Conservation (phyloP, 805 yeast species). For the Clavispora vitiphila region DNA sequence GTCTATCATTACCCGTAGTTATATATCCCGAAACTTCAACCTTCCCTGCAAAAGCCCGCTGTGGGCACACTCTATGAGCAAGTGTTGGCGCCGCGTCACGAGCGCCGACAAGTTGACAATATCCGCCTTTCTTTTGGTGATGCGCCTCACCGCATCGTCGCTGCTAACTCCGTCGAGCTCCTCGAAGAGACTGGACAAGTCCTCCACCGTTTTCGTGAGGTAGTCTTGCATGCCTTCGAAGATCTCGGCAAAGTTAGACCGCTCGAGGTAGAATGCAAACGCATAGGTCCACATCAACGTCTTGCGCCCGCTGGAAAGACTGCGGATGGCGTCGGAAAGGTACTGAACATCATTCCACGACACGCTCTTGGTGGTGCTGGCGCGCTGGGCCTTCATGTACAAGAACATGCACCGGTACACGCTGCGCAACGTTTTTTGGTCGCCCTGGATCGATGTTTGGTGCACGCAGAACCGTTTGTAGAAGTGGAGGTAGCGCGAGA, state of each 20-base stretch:
- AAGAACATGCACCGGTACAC: constrained; percentile 60
- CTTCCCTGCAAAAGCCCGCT: constrained; percentile 35
- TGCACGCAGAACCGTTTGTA: constrained; percentile 72
- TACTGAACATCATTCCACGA: constrained; percentile 90
- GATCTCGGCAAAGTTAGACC: constrained; percentile 50
- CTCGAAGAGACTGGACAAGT: constrained; percentile 57
- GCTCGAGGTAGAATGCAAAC: constrained; percentile 61
- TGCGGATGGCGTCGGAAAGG: constrained; percentile 64
- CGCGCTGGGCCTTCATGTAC: constrained; percentile 56
- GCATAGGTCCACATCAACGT: constrained; percentile 90
- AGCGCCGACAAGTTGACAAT: constrained; percentile 41
- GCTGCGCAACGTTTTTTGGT: constrained; percentile 54
- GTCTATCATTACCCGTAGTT: not conserved
- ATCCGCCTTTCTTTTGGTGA: constrained; percentile 33
- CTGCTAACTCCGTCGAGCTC: constrained; percentile 26
- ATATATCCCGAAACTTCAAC: constrained; percentile 14
- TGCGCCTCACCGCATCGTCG: constrained; percentile 20
- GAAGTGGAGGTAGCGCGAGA: constrained; percentile 68
- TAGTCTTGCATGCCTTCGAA: constrained; percentile 69
- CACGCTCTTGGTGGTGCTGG: constrained; percentile 13
- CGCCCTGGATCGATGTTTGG: constrained; percentile 70
- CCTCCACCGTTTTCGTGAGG: constrained; percentile 63
- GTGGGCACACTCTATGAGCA: constrained; percentile 41
- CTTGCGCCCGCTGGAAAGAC: constrained; percentile 62
- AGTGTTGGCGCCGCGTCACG: constrained; percentile 35